Percentiles rank a stretch among this genome's conserved stretches.
These are phyloP conservation scores for Diplodia scrobiculata DNA, from an alignment of 2,329 filamentous ascomycete genomes.

Conservation along the genomic window DNA sequence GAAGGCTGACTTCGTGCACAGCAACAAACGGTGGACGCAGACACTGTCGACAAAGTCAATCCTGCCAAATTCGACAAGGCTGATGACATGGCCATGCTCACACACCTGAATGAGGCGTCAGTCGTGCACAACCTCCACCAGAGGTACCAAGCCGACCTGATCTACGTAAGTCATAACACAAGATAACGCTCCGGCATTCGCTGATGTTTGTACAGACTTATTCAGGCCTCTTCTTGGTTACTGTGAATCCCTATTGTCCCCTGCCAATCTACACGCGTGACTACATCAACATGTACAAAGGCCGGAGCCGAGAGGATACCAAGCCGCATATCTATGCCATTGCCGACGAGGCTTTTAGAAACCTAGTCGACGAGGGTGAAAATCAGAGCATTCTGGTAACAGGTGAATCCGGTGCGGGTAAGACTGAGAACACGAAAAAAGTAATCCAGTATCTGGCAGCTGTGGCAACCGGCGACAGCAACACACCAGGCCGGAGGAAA, in stretches of 20 bases:
- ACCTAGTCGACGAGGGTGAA: conserved; percentile 88
- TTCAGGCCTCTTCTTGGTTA: conserved; percentile 93
- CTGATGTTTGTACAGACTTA: conserved; percentile 67
- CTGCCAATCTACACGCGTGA: conserved; percentile 95
- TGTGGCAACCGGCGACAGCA: conserved; percentile 83
- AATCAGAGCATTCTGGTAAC: conserved; percentile 98
- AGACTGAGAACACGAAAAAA: conserved; percentile 99
- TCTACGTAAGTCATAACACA: conserved; percentile 62
- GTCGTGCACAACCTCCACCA: conserved; percentile 96
- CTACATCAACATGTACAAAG: conserved; percentile 98
- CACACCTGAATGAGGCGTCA: conserved; percentile 94
- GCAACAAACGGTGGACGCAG: conserved; percentile 83
- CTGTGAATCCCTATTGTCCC: conserved; percentile 93
- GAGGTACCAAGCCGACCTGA: conserved; percentile 92
- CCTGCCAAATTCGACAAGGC: conserved; percentile 99
- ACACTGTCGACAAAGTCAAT: conserved; percentile 97
- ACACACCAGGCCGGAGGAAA: conserved; percentile 64
- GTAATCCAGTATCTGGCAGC: conserved; percentile 98
- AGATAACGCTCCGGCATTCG: no score
- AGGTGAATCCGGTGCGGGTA: conserved; percentile 95
- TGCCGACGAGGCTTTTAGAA: conserved; percentile 94
- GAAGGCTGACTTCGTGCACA: conserved; percentile 41
- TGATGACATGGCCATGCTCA: conserved; percentile 98
- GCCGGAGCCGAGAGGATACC: conserved; percentile 85
- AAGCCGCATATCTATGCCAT: conserved; percentile 98